These are phyloP conservation scores for Vigna mungo DNA, from an alignment of 306 rosid genomes.

Conservation along the genomic window DNA sequence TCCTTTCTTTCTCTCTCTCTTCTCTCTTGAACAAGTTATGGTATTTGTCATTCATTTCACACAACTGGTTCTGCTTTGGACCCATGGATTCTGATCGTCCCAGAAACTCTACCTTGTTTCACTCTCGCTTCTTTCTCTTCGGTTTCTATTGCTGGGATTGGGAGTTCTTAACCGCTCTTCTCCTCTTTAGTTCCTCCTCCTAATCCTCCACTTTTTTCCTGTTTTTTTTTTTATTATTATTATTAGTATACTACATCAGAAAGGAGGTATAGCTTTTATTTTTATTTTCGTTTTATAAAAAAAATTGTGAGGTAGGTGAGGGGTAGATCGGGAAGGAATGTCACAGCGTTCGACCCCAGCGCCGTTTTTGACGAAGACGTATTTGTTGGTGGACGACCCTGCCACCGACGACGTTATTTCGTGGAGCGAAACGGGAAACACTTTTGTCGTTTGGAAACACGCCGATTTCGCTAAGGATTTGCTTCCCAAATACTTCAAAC, in stretches of 20 bases:
- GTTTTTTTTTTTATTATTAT: neutral
- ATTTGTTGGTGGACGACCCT: conserved; percentile 72
- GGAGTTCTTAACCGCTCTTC: conserved; percentile 94
- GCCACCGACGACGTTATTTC: conserved; percentile 70
- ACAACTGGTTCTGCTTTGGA: conserved; percentile 17
- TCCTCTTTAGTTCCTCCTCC: conserved; percentile 73
- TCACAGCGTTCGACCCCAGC: conserved; percentile 74
- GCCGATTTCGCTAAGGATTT: conserved; percentile 81
- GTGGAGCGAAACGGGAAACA: conserved; percentile 72
- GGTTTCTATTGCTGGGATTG: conserved; percentile 98
- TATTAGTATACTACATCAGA: too few species aligned
- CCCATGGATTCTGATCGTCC: conserved; percentile 69
- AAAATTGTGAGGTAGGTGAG: conserved; percentile 46
- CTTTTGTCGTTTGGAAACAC: conserved; percentile 86
- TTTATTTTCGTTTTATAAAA: neutral
- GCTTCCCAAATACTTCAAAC: conserved; percentile 85
- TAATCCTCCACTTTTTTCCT: neutral
- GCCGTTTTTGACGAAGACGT: conserved; percentile 86
- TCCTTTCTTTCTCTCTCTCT: neutral
- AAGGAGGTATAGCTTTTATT: neutral
- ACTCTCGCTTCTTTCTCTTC: conserved; percentile 65
- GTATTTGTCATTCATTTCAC: conserved; percentile 45
- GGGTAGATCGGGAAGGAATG: conserved; percentile 60
- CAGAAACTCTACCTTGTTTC: conserved; percentile 43
- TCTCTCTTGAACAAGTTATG: conserved; percentile 53